Evolutionary conservation across 768 basidiomycete species (phyloP).

Genomic region (Trametes cubensis): DNA sequence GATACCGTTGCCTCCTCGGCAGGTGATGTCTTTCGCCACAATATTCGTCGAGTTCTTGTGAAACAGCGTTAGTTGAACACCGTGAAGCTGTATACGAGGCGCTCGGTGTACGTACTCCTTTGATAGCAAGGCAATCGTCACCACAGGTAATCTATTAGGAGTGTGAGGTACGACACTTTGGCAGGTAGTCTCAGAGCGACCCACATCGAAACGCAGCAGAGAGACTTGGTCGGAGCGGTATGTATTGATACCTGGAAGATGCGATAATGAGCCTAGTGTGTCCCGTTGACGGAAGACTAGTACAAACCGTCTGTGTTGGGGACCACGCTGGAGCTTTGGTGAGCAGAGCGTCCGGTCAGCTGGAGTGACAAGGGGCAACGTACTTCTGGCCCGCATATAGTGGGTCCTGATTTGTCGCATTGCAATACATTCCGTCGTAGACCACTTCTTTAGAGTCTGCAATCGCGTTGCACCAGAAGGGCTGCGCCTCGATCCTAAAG

Average conservation of each 20-base stretch:
- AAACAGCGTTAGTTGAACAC: no score
- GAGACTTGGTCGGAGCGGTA: slow-evolving; percentile 52
- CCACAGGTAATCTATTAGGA: slow-evolving; percentile 49
- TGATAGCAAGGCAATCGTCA: slow-evolving; percentile 65
- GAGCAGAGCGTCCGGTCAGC: not conserved
- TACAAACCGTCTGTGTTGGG: slow-evolving; percentile 59
- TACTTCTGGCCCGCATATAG: slow-evolving; percentile 53
- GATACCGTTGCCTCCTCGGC: slow-evolving; percentile 64
- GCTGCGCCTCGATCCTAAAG: slow-evolving; percentile 57
- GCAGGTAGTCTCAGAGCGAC: not conserved
- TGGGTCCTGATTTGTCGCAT: slow-evolving; percentile 60
- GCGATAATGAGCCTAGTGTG: not conserved
- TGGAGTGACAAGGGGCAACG: slow-evolving; percentile 19
- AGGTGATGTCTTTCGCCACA: slow-evolving; percentile 49
- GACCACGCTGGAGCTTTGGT: slow-evolving; percentile 43
- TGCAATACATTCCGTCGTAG: slow-evolving; percentile 61
- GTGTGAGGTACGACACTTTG: not conserved
- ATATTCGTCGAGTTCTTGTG: slow-evolving; percentile 58
- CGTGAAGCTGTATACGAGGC: no score
- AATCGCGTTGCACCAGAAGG: slow-evolving; percentile 64
- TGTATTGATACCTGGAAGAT: slow-evolving; percentile 50
- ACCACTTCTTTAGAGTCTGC: slow-evolving; percentile 51
- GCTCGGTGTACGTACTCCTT: slow-evolving; percentile 46
- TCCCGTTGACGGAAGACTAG: not conserved
- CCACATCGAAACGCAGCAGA: slow-evolving; percentile 57